phyloP scores from a whole-genome alignment of 352 stramenopile species.

The Phytophthora pinifolia region DNA sequence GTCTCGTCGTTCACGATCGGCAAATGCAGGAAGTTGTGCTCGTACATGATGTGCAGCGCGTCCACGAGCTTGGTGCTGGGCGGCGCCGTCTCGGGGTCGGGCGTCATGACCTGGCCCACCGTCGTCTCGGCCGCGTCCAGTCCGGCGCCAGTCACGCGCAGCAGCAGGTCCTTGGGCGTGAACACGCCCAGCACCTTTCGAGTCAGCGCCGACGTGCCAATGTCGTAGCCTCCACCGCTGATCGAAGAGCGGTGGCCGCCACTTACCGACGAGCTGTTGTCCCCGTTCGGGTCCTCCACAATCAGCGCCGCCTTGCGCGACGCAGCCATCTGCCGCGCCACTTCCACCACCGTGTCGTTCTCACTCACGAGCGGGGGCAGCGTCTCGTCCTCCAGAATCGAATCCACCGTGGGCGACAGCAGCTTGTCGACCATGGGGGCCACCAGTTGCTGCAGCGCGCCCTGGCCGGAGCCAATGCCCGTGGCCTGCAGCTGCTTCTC shows the following conservation, averaged over 20 bases:
- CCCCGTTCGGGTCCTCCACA: constrained; percentile 64
- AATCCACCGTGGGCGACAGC: constrained; percentile 79
- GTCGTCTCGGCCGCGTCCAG: constrained; percentile 88
- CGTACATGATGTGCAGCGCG: constrained; percentile 97
- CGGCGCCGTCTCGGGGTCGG: constrained; percentile 93
- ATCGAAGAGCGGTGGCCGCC: constrained; percentile 38
- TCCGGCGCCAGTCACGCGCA: constrained; percentile 92
- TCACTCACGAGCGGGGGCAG: constrained; percentile 76
- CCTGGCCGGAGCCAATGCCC: constrained; percentile 60
- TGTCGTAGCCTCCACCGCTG: constrained; percentile 39
- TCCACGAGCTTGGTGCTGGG: constrained; percentile 94
- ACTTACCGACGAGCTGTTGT: constrained; percentile 39
- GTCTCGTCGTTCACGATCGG: constrained; percentile 91
- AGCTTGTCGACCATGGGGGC: constrained; percentile 87
- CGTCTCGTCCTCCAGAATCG: constrained; percentile 77
- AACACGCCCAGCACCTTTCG: constrained; percentile 94
- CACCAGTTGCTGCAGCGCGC: constrained; percentile 69
- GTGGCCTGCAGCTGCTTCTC: constrained; percentile 78
- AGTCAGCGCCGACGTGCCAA: constrained; percentile 40
- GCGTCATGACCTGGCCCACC: constrained; percentile 96
- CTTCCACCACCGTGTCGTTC: constrained; percentile 83
- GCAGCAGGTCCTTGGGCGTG: constrained; percentile 97
- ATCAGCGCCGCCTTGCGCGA: constrained; percentile 81
- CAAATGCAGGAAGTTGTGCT: constrained; percentile 97
- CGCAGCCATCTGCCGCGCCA: constrained; percentile 84